Percentiles rank a stretch among this genome's conserved stretches.
Conservation (phyloP, 2,329 filamentous ascomycete species). For the Microdochium bolleyi region DNA sequence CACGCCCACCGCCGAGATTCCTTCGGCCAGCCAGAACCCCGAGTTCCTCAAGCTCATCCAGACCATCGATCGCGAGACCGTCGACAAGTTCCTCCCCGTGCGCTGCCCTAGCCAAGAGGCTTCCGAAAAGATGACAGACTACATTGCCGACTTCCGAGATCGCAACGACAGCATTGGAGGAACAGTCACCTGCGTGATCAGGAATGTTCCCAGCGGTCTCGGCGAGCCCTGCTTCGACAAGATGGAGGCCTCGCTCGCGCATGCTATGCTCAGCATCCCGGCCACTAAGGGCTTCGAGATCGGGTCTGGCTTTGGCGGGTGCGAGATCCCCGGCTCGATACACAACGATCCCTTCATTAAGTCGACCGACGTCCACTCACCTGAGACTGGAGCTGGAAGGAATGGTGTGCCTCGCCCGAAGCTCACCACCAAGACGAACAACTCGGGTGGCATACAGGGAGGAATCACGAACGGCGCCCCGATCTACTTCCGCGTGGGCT, state of each 20-base stretch:
- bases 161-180: conserved; percentile 84
- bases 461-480: conserved; percentile 90
- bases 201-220: conserved; percentile 74
- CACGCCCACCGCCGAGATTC: conserved; percentile 59
- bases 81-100: conserved; percentile 80
- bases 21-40: conserved; percentile 65
- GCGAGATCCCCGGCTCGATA: conserved; percentile 75
- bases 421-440: conserved; percentile 85
- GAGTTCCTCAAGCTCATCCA: conserved; percentile 69
- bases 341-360: conserved; percentile 87
- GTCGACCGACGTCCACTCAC: conserved; percentile 35
- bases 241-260: conserved; percentile 81
- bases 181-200: conserved; percentile 88
- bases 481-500: conserved; percentile 90
- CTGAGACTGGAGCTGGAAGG: conserved; percentile 32
- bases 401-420: conserved; percentile 44
- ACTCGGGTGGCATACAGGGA: conserved; percentile 90
- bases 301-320: conserved; percentile 84
- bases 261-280: conserved; percentile 92
- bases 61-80: conserved; percentile 62
- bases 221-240: conserved; percentile 96
- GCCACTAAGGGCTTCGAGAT: conserved; percentile 95
- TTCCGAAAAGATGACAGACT: conserved; percentile 64
- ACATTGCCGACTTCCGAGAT: conserved; percentile 72
- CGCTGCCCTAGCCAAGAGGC: conserved; percentile 69